A percentile compares a stretch with the other conserved stretches of the same genome.
These are phyloP conservation scores for Novymonas esmeraldas DNA, from an alignment of 208 protist genomes.

Conservation along the genomic window DNA sequence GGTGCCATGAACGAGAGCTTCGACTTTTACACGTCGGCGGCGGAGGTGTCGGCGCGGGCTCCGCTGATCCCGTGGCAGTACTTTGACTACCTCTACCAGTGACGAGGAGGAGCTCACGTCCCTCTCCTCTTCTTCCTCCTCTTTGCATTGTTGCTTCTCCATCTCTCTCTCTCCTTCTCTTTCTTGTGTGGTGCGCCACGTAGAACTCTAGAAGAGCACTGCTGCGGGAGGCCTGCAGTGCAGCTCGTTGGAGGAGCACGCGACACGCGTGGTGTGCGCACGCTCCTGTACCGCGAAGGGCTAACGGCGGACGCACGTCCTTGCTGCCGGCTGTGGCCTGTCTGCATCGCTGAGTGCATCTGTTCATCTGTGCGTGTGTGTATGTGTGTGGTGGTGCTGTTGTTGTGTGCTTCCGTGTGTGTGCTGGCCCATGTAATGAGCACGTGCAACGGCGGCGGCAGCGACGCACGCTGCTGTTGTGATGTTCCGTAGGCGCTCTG, in stretches of 20 bases:
- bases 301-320: too few species aligned
- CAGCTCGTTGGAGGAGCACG: neutral
- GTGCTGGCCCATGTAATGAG: neutral
- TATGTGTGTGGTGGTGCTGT: neutral
- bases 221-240: neutral
- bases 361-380: neutral
- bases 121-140: conserved; percentile 1
- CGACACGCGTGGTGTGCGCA: too few species aligned
- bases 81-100: conserved; percentile 70
- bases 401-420: neutral
- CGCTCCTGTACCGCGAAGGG: too few species aligned
- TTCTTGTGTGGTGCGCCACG: neutral
- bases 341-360: too few species aligned
- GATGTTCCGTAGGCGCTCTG: too few species aligned
- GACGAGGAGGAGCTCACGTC: too few species aligned
- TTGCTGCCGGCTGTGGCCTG: too few species aligned
- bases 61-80: conserved; percentile 66
- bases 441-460: neutral
- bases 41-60: conserved; percentile 47
- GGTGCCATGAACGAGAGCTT: conserved; percentile 54
- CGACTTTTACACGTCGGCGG: conserved; percentile 64
- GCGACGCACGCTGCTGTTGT: too few species aligned
- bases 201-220: neutral
- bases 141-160: neutral
- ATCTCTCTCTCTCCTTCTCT: neutral